Conservation (phyloP, 257 asterid species). For the Solanum habrochaites region DNA sequence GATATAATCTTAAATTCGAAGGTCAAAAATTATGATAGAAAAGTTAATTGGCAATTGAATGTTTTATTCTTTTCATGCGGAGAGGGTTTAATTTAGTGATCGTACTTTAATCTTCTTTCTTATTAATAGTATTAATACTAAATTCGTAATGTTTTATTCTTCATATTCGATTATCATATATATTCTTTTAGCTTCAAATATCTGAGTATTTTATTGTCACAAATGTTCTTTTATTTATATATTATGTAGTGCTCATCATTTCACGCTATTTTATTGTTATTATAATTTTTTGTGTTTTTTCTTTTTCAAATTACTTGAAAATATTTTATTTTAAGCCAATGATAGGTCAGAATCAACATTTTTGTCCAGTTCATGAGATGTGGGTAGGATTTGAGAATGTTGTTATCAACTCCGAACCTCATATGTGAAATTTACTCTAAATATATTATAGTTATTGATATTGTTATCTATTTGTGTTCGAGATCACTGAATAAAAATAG, state of each 20-base stretch:
- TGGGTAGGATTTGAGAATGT: background rate
- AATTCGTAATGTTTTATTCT: background rate
- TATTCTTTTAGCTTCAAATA: background rate
- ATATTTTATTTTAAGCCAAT: background rate
- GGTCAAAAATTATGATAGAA: background rate
- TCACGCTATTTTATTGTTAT: background rate
- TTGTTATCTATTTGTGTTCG: background rate
- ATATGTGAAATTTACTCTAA: background rate
- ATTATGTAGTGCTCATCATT: background rate
- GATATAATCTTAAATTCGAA: background rate
- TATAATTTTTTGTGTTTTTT: background rate
- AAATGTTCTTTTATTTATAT: background rate
- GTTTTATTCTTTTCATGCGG: background rate
- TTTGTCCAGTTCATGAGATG: background rate
- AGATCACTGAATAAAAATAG: background rate
- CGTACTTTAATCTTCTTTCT: background rate
- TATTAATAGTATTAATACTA: background rate
- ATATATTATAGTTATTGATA: background rate
- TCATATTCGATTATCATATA: background rate
- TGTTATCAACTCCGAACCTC: accelerated
- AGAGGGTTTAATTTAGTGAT: background rate
- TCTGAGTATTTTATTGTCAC: background rate
- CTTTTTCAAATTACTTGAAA: background rate
- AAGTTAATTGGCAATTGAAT: background rate
- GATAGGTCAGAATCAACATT: accelerated